Percentiles rank a stretch among this genome's conserved stretches.
Evolutionary conservation across 805 yeast species (phyloP).

Genomic region (Candida fluviatilis): DNA sequence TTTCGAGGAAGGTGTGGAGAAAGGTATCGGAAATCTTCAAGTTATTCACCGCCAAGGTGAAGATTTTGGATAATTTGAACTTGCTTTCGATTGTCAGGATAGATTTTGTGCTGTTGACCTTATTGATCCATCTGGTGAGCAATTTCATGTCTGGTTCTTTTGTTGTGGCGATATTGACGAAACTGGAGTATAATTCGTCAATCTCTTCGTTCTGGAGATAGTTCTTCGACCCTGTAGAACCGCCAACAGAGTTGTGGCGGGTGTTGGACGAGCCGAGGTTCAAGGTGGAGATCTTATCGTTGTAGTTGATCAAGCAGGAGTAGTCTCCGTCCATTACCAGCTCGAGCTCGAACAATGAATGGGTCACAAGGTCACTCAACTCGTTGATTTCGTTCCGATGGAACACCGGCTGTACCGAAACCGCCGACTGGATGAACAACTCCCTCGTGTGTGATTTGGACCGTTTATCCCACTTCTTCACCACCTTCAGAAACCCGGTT

Average conservation of each 20-base stretch:
- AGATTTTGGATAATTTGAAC: slow-evolving; percentile 58
- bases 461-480: slow-evolving; percentile 97
- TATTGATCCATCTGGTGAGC: slow-evolving; percentile 37
- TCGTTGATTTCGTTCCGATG: slow-evolving; percentile 83
- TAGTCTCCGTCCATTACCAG: slow-evolving; percentile 46
- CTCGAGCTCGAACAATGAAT: slow-evolving; percentile 68
- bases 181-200: slow-evolving; percentile 71
- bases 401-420: slow-evolving; percentile 94
- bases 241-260: slow-evolving; percentile 5
- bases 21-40: slow-evolving; percentile 63
- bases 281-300: background rate
- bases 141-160: slow-evolving; percentile 36
- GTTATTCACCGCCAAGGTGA: slow-evolving; percentile 62
- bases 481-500: slow-evolving; percentile 91
- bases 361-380: slow-evolving; percentile 72
- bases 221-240: slow-evolving; percentile 9
- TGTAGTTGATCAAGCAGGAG: slow-evolving; percentile 22
- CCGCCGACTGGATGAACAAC: slow-evolving; percentile 84
- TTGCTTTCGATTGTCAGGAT: slow-evolving; percentile 13
- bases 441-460: slow-evolving; percentile 94
- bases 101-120: slow-evolving; percentile 19
- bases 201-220: slow-evolving; percentile 41
- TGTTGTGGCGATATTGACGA: slow-evolving; percentile 49
- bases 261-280: background rate
- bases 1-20: slow-evolving; percentile 45